phyloP scores from a whole-genome alignment of 2,329 filamentous ascomycete genomes.

The Fusarium transvaalense region DNA sequence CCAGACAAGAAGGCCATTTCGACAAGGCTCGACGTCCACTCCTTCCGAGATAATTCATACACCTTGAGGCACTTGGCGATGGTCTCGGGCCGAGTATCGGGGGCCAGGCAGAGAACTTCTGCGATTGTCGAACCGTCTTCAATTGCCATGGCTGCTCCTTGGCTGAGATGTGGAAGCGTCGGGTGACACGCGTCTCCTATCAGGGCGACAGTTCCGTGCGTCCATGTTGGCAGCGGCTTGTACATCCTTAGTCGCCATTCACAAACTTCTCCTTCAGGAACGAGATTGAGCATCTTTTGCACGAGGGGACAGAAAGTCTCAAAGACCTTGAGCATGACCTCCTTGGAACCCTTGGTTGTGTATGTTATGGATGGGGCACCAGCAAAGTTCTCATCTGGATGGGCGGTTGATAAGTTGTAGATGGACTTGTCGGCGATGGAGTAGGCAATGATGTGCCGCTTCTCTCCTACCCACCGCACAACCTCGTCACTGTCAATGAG shows the following conservation, averaged over 20 bases:
- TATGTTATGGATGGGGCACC: slow-evolving; percentile 63
- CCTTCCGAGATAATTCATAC: slow-evolving; percentile 46
- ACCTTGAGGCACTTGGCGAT: slow-evolving; percentile 46
- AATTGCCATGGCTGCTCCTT: slow-evolving; percentile 76
- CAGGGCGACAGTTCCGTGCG: slow-evolving; percentile 66
- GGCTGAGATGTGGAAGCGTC: slow-evolving; percentile 74
- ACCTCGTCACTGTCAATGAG: slow-evolving; percentile 69
- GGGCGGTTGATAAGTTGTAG: slow-evolving; percentile 74
- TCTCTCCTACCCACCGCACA: slow-evolving; percentile 74
- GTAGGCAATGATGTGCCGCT: slow-evolving; percentile 76
- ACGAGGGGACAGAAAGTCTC: slow-evolving; percentile 71
- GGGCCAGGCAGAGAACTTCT: slow-evolving; percentile 41
- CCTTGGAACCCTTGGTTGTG: slow-evolving; percentile 71
- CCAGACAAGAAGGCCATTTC: slow-evolving; percentile 52
- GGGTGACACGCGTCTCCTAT: slow-evolving; percentile 76
- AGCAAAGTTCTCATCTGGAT: slow-evolving; percentile 71
- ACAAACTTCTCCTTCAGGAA: slow-evolving; percentile 73
- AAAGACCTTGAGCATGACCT: slow-evolving; percentile 71
- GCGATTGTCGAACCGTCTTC: slow-evolving; percentile 68
- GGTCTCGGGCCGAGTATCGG: slow-evolving; percentile 40
- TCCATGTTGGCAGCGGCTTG: slow-evolving; percentile 72
- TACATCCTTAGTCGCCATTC: slow-evolving; percentile 76
- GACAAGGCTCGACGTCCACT: slow-evolving; percentile 47
- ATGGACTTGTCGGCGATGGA: slow-evolving; percentile 72
- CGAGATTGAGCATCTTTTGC: slow-evolving; percentile 69